Evolutionary conservation across 2,329 filamentous ascomycete species (phyloP).

Genomic region (Diplodia scrobiculata): DNA sequence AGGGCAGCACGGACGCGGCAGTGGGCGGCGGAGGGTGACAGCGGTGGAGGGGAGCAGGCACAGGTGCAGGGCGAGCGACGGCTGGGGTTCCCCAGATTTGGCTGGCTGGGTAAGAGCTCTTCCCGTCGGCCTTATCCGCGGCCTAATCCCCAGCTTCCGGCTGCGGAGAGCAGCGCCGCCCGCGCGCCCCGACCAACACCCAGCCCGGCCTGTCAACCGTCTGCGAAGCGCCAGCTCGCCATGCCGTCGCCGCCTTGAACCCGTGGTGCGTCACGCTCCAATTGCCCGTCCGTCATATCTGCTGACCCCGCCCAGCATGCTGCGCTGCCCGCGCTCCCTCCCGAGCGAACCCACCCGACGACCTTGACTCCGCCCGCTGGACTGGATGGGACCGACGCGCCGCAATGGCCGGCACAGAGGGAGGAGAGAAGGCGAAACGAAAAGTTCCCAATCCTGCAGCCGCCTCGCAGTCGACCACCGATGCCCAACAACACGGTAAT

Average conservation of each 20-base stretch:
- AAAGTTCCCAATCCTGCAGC: conserved; percentile 16
- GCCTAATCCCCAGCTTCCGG: conserved; percentile 14
- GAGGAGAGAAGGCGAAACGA: conserved; percentile 27
- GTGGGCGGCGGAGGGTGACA: not conserved
- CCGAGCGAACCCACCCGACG: not conserved
- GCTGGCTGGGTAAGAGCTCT: conserved; percentile 14
- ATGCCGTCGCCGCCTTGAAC: not conserved
- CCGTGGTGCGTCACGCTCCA: conserved; percentile 17
- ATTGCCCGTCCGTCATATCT: conserved; percentile 1
- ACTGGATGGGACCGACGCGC: conserved; percentile 6
- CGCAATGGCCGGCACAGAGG: conserved; percentile 27
- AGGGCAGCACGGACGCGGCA: conserved; percentile 1
- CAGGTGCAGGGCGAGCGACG: not conserved
- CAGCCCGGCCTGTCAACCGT: not conserved
- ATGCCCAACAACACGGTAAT: conserved; percentile 12
- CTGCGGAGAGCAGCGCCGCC: conserved; percentile 8
- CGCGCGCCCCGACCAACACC: conserved; percentile 6
- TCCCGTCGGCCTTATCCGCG: conserved; percentile 7
- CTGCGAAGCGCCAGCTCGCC: not conserved
- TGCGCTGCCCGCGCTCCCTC: conserved; percentile 4
- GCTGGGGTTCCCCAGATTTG: conserved; percentile 12
- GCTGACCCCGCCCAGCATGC: conserved; percentile 20
- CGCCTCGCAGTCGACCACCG: not conserved
- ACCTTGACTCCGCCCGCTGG: not conserved
- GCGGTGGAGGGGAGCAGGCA: not conserved